These are phyloP conservation scores for Xenosphaeropsis pyriputrescens DNA, from an alignment of 2,329 filamentous ascomycete species.

Conservation along the genomic window DNA sequence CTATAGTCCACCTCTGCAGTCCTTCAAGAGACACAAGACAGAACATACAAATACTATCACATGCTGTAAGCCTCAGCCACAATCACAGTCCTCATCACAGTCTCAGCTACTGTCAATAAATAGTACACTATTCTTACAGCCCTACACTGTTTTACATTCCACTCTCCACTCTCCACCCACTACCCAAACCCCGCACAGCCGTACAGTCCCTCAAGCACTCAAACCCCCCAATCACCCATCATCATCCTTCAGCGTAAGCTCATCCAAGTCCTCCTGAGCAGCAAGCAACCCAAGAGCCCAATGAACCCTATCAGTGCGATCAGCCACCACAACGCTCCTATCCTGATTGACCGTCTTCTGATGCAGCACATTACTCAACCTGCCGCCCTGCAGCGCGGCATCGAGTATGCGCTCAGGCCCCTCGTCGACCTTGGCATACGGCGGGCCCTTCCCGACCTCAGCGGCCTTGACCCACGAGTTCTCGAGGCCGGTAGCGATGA, in stretches of 20 bases:
- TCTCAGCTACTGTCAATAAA: no score
- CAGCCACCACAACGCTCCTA: constrained; percentile 43
- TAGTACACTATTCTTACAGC: no score
- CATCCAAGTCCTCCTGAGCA: constrained; percentile 61
- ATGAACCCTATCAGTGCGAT: constrained; percentile 46
- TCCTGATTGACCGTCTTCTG: constrained; percentile 22
- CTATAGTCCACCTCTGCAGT: no score
- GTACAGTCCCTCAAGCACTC: background rate
- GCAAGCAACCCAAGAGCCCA: constrained; percentile 69
- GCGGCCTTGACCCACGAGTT: constrained; percentile 67
- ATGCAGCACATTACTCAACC: constrained; percentile 1
- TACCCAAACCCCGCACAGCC: no score
- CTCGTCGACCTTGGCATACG: constrained; percentile 39
- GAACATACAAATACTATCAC: no score
- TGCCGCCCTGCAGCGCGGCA: constrained; percentile 5
- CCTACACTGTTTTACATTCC: no score
- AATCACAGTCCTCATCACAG: no score
- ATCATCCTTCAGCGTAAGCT: constrained; percentile 36
- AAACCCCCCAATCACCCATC: background rate
- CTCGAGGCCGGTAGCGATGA: constrained; percentile 77
- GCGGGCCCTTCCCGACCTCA: constrained; percentile 59
- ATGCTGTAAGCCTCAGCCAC: no score
- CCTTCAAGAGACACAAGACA: no score
- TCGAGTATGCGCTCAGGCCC: constrained; percentile 10
- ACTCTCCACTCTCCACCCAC: no score